Base-by-base conservation (phyloP, 2,329 filamentous ascomycete species). In the Zasmidium angulare region DNA sequence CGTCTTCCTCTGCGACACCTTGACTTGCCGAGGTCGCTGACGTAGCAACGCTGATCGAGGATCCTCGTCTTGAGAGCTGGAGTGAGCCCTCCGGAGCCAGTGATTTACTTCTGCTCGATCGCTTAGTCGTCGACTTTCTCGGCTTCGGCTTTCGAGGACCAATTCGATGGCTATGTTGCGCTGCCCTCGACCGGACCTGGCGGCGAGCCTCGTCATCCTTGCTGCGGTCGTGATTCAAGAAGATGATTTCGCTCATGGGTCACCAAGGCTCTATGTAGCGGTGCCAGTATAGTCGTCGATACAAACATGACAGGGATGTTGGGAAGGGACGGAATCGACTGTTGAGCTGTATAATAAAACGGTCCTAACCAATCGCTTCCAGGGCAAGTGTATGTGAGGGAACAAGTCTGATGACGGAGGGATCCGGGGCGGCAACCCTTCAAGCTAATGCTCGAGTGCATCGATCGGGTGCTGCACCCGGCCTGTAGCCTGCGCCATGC, bases 91-190 rank as follows among this genome's bases (percentile, higher is more conserved):
- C n/a, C 14, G 36, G n/a, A 43, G 3, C 36, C n/a, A 4, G 14
- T 10, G n/a, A 3, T 4, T 19, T 43, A 3, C 36, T 43, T 43
- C 14, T 43, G n/a, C 36, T 17, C 14, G 36, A 19, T 24, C 11
- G 12, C 21, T 46, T 48, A 46, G 55, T n/a, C 40, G 52, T 47
- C 21, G 26, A 21, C 20, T 52, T 53, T 48, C 49, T 53, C 12
- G 46, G 26, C 11, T 61, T 58, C n/a, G 55, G 31, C 46, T 53
- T 50, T 17, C 59, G 43, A 31, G 51, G 50, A 2, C 55, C 55
- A n/a, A 24, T 24, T 11, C 50, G 46, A n/a, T 61, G 59, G 46
- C 59, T 61, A 24, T 61, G 50, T 48, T 61, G 48, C 23, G 59
- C 50, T 24, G 59, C 59, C 20, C 31, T 46, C 1, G 55, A 57